phyloP scores from a whole-genome alignment of 192 early-diverging fungal species.

The Rhizophagus clarus region DNA sequence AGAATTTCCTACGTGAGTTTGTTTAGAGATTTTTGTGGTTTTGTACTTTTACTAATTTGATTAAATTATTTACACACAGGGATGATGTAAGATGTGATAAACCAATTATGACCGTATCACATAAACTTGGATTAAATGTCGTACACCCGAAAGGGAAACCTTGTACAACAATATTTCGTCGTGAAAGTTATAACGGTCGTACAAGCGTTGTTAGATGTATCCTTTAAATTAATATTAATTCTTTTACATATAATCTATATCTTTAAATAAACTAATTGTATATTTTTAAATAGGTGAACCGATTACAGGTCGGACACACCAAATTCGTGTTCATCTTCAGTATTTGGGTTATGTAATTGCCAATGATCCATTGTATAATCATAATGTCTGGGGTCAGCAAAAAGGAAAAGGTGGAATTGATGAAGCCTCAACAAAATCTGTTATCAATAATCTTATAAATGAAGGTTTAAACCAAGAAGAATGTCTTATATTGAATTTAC shows the following conservation, averaged over 20 bases:
- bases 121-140: slow-evolving; percentile 87
- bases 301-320: slow-evolving; percentile 92
- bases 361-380: slow-evolving; percentile 92
- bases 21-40: slow-evolving; percentile 1
- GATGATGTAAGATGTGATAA: slow-evolving; percentile 66
- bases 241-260: slow-evolving; percentile 71
- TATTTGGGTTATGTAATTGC: slow-evolving; percentile 91
- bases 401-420: slow-evolving; percentile 57
- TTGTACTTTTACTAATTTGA: not conserved
- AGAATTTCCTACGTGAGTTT: slow-evolving; percentile 72
- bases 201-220: slow-evolving; percentile 70
- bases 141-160: slow-evolving; percentile 85
- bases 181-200: slow-evolving; percentile 60
- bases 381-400: slow-evolving; percentile 66
- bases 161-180: slow-evolving; percentile 77
- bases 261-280: slow-evolving; percentile 50
- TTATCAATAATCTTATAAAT: slow-evolving; percentile 39
- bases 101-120: slow-evolving; percentile 82
- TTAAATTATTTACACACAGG: slow-evolving; percentile 44
- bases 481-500: slow-evolving; percentile 25
- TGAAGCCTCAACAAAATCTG: slow-evolving; percentile 32
- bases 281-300: slow-evolving; percentile 62
- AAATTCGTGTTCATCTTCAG: slow-evolving; percentile 96
- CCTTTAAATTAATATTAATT: not conserved
- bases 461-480: slow-evolving; percentile 36